Conservation (phyloP, 345 rosid genomes). For the Salix purpurea region DNA sequence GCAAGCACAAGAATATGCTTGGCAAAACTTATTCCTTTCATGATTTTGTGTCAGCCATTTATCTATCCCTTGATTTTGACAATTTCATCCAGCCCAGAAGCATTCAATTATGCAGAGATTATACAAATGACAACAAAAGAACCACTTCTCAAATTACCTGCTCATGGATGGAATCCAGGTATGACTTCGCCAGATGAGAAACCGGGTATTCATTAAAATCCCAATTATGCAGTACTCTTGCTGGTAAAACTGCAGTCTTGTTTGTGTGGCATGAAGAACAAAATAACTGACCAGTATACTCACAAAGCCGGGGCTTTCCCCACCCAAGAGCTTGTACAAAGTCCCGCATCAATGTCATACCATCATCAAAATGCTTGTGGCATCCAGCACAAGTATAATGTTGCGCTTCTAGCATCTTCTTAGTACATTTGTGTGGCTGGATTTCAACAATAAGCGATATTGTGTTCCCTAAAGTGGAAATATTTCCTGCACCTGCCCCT, state of each 20-base stretch:
- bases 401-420: conserved; percentile 78
- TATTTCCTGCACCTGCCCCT: conserved; percentile 35
- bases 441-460: conserved; percentile 75
- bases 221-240: conserved; percentile 89
- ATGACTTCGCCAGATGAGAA: conserved; percentile 87
- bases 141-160: conserved; percentile 48
- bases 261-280: conserved; percentile 88
- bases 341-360: conserved; percentile 62
- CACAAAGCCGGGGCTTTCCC: conserved; percentile 91
- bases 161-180: conserved; percentile 82
- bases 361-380: conserved; percentile 77
- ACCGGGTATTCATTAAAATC: conserved; percentile 77
- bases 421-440: conserved; percentile 57
- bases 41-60: not conserved
- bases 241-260: conserved; percentile 83
- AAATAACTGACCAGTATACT: conserved; percentile 83
- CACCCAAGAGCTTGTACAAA: conserved; percentile 76
- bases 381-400: conserved; percentile 92
- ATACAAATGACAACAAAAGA: not conserved
- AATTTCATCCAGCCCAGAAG: not conserved
- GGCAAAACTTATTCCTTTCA: not conserved
- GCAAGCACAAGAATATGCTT: not conserved
- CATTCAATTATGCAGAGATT: conserved; percentile 1
- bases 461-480: conserved; percentile 69
- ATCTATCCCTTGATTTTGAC: not conserved